Percentiles rank a stretch among this genome's conserved stretches.
Conservation (phyloP, 257 asterid genomes). For the Penstemon eatonii region DNA sequence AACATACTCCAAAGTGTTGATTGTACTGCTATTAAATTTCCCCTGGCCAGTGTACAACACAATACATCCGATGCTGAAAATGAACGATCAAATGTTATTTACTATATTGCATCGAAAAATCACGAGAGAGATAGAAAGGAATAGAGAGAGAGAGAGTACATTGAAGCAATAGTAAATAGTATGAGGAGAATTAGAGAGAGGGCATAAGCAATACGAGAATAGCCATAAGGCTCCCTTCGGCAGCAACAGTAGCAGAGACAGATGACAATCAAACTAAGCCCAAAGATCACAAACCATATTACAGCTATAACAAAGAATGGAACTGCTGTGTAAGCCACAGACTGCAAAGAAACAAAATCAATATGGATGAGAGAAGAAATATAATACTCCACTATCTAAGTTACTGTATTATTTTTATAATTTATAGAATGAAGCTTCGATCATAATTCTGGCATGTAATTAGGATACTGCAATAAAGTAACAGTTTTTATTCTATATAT, state of each 20-base stretch:
- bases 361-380: neutral
- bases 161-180: constrained; percentile 51
- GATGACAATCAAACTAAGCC: constrained; percentile 49
- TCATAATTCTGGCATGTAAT: neutral
- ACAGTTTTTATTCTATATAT: neutral
- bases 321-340: constrained; percentile 62
- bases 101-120: constrained; percentile 12
- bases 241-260: constrained; percentile 58
- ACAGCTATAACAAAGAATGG: constrained; percentile 60
- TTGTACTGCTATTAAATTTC: constrained; percentile 53
- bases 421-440: neutral
- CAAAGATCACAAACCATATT: constrained; percentile 64
- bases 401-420: neutral
- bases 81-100: constrained; percentile 27
- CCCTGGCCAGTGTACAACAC: constrained; percentile 70
- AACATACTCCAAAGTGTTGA: constrained; percentile 54
- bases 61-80: constrained; percentile 74
- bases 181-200: constrained; percentile 61
- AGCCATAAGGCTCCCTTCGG: constrained; percentile 59
- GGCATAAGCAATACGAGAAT: constrained; percentile 65
- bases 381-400: constrained; percentile 27
- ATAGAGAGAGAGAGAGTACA: constrained; percentile 47
- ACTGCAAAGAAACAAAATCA: constrained; percentile 49
- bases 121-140: neutral
- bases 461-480: neutral